Conservation (phyloP, 345 rosid species). For the Euphorbia tirucalli region DNA sequence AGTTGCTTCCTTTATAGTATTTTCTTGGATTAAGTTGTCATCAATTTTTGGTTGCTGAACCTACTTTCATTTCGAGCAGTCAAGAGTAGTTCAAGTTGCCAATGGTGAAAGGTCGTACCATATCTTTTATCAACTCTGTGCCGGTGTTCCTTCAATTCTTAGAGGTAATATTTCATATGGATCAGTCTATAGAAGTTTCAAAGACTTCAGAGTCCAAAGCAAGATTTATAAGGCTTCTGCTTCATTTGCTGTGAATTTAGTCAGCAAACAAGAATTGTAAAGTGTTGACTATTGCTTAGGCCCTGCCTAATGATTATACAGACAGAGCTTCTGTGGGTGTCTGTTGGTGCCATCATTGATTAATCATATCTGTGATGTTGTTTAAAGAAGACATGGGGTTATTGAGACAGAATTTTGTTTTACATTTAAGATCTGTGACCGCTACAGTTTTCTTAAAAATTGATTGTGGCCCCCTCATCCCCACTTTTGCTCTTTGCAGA, state of each 20-base stretch:
- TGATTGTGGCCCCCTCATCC: neutral
- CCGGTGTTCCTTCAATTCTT: conserved; percentile 78
- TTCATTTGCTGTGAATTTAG: neutral
- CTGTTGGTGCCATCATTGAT: neutral
- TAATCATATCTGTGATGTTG: neutral
- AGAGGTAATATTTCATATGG: conserved; percentile 52
- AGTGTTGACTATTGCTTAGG: neutral
- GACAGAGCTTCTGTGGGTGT: neutral
- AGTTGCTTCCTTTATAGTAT: conserved; percentile 23
- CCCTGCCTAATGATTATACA: neutral
- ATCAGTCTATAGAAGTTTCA: conserved; percentile 10
- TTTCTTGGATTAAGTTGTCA: conserved; percentile 16
- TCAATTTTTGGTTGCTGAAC: conserved; percentile 31
- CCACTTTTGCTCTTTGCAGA: conserved; percentile 44
- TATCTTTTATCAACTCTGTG: conserved; percentile 88
- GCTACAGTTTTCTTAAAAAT: neutral
- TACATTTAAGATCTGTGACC: neutral
- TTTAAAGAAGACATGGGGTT: neutral
- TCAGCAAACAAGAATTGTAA: neutral
- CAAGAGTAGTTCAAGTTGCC: conserved; percentile 87
- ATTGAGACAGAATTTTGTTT: neutral
- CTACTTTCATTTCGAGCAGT: conserved; percentile 53
- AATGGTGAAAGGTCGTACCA: conserved; percentile 91
- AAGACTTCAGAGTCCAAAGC: conserved; percentile 7
- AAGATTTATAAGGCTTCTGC: neutral